phyloP scores from a whole-genome alignment of 352 stramenopile species.

The Phytopythium montanum region DNA sequence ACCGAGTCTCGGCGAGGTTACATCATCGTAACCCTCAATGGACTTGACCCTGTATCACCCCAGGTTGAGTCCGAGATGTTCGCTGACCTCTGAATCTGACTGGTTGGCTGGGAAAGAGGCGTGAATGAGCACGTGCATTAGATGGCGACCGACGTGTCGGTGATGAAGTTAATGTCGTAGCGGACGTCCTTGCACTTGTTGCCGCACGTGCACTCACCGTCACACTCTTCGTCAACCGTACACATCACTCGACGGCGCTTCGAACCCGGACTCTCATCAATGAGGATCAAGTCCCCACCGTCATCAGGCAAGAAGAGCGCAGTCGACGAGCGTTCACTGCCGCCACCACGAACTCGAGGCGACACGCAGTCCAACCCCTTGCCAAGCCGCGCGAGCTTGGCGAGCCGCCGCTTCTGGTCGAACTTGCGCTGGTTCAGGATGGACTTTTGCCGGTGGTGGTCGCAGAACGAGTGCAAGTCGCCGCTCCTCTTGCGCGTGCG shows the following conservation, averaged over 20 bases:
- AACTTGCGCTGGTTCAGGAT: constrained; percentile 57
- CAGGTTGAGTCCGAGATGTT: background rate
- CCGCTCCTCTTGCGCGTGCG: constrained; percentile 69
- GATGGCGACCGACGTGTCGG: background rate
- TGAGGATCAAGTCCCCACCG: background rate
- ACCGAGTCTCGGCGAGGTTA: too few relatives aligned
- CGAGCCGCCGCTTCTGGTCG: constrained; percentile 34
- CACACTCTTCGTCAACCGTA: background rate
- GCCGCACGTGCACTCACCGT: background rate
- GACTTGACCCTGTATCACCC: background rate
- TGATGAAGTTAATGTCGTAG: constrained; percentile 8
- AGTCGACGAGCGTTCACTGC: background rate
- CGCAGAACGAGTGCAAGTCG: constrained; percentile 55
- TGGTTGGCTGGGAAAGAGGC: too few relatives aligned
- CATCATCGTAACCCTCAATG: background rate
- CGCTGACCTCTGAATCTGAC: too few relatives aligned
- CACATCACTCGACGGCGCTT: background rate
- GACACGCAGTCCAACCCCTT: background rate
- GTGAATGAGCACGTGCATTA: background rate
- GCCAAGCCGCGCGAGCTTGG: background rate
- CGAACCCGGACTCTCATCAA: background rate
- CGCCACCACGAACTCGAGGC: background rate
- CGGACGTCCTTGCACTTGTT: constrained; percentile 5
- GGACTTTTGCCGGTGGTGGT: constrained; percentile 53
- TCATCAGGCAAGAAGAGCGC: background rate